Evolutionary conservation across 106 monocot genomes (phyloP), one percentile per base, ranked within the genome.

Genomic region (Phalaenopsis aphrodite): DNA sequence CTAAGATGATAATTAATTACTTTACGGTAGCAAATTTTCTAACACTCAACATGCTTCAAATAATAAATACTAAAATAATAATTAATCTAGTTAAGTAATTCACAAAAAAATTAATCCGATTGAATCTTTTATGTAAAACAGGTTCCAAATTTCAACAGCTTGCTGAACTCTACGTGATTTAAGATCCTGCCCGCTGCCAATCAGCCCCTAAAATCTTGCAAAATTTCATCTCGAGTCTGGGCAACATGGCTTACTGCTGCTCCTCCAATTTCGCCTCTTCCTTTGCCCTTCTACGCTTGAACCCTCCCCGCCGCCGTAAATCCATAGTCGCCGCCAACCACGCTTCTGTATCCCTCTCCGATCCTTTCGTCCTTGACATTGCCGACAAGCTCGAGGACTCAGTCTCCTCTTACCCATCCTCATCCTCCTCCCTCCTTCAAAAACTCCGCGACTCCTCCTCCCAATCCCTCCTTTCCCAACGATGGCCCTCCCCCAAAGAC

Each of bases 331-430:
- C 36, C 76, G 8, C 64, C 72, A 6, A 42, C 39, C 41, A 78
- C 75, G 24, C 56, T 74, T 77, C 75, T 72, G 24, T 77, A 56
- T 83, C 89, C 80, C 45, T 90, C 64, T 91, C 95, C 80, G 91
- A 92, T 78, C 93, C 93, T 17, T 84, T 92, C 82, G 89, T 93
- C 79, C 88, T 91, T 81, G 78, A 87, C 5, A 85, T 95, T 80
- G 95, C 95, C 78, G 95, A 96, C 77, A 91, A 86, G 83, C 93
- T 96, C 43, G 92, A 92, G 83, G 93, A 93, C 82, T 90, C 96
- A 55, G 83, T 88, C 82, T 56, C 83, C 73, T 21, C 75, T 74
- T 77, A 83, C 61, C 42, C 79, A 24, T 75, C 78, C 85, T 78
- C 80, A 10, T 48, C 81, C 52, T 78, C 78, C 8, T 79, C 77